Base-by-base conservation (phyloP, 1,139 yeast genomes). In the Arxiozyma slooffiae region DNA sequence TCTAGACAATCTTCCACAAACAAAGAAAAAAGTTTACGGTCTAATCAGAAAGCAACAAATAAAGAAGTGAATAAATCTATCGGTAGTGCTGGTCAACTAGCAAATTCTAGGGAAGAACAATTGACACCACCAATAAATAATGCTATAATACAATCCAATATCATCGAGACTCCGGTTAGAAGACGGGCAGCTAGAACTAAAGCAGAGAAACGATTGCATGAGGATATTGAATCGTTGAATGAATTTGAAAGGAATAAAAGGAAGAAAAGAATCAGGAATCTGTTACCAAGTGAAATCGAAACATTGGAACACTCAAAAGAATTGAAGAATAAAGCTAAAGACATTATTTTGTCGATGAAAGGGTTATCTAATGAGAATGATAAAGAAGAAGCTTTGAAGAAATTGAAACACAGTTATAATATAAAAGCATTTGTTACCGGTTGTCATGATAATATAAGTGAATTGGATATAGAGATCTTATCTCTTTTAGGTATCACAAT, bases 171-270 rank as follows among this genome's bases (percentile, higher is more conserved):
- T 7, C 16, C 20, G 7, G 8, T 41, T 7, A 54, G 54, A 23
- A 59, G 69, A 38, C 70, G 80, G 16, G 71, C 80, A 21, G 94
- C 94, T 1, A 81, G 83, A 41, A 75, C 76, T 46, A 78, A 78
- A 57, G 94, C 94, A 0, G 81, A 82, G 0, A 71, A 71, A 51
- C 81, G 80, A 61, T 69, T 85, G n/a, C 90, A 82, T 57, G 75
- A 75, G 22, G 79, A 82, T 58, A 83, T 85, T 77, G 77, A 78
- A 49, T 83, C 83, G 49, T 71, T 85, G 54, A 83, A 81, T 58
- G 74, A 72, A 49, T 85, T 77, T 61, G 81, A 80, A 54, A 74
- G 77, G 56, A 71, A 69, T 45, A 60, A 61, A n/a, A 62, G 56
- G 44, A 56, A 63, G 21, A 59, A 61, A 44, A 60, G 55, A 38